Base-by-base conservation (phyloP, 1,284 basidiomycete genomes). In the Leccinum discolor region DNA sequence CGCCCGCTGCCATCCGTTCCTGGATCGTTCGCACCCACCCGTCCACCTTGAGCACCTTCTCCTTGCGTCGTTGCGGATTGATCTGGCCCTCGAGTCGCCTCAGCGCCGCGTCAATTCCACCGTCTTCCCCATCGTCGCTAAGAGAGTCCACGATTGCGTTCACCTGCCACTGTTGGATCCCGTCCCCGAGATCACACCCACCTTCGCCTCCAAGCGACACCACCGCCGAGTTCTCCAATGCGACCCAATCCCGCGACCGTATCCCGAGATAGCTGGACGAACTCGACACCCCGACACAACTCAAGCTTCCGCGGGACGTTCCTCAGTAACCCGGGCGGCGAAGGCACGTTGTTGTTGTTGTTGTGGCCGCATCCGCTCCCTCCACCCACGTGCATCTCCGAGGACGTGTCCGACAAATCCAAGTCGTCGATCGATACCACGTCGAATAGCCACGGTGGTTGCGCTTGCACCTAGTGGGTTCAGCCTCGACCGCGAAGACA, bases 61-160 rank as follows among this genome's bases (percentile, higher is more conserved):
- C 87, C 69, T 84, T 80, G 72, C 90, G 85, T 71, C 87, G 84
- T 68, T 87, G 81, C 0, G 84, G 85, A 75, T 92, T 93, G 65
- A 95, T 92, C 73, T 94, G 88, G 0, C 94, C 94, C 76, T 96
- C 93, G 59, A 96, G 82, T 10, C 90, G 82, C 50, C 84, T 82
- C 66, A 96, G 74, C 6, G 94, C 94, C 8, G 88, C 90, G 61
- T 94, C 92, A 16, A 92, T 90, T 70, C 92, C 93, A 0, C 93
- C 92, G 3, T 77, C 83, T 66, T 89, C 90, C 23, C 86, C 91
- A 8, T 93, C 87, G 65, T 92, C 88, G 69, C 87, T 91, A 64
- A 94, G 76, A 21, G 89, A 21, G 89, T 93, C 90, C 29, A 92
- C 83, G 40, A 94, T 80, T 35, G 92, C 91, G 70, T 91, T 90